A percentile compares a stretch with the other conserved stretches of the same genome.
These are phyloP conservation scores for Aquilaria malaccensis DNA, from an alignment of 345 rosid species.

Conservation along the genomic window DNA sequence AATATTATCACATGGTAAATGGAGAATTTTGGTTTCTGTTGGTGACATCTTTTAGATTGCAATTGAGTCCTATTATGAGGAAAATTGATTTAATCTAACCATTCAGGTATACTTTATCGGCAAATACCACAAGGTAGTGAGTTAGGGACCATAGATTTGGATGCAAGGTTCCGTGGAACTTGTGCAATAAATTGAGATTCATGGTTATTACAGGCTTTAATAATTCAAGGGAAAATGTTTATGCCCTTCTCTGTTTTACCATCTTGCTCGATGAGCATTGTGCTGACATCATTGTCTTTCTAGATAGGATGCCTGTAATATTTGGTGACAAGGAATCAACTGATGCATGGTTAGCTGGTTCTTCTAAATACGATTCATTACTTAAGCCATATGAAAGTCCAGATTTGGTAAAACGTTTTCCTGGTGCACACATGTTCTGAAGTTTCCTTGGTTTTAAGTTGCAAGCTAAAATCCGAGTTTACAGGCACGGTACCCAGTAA, in stretches of 20 bases:
- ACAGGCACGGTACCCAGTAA: constrained; percentile 83
- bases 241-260: neutral
- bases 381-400: constrained; percentile 65
- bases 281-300: neutral
- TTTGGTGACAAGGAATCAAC: constrained; percentile 59
- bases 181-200: too few species aligned
- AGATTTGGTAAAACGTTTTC: constrained; percentile 54
- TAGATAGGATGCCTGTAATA: constrained; percentile 94
- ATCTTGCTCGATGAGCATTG: too few species aligned
- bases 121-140: too few species aligned
- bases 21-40: too few species aligned
- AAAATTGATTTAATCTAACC: too few species aligned
- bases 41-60: too few species aligned
- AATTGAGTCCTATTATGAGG: too few species aligned
- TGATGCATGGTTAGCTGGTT: constrained; percentile 63
- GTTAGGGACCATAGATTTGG: too few species aligned
- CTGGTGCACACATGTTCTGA: constrained; percentile 1
- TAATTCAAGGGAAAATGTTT: neutral
- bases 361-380: constrained; percentile 36
- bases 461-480: constrained; percentile 9
- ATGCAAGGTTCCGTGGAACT: too few species aligned
- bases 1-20: too few species aligned
- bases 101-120: too few species aligned
- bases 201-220: too few species aligned
- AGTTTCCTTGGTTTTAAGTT: neutral